These are phyloP conservation scores for Alternaria sp. DNA, from an alignment of 2,329 filamentous ascomycete genomes.

Conservation along the genomic window DNA sequence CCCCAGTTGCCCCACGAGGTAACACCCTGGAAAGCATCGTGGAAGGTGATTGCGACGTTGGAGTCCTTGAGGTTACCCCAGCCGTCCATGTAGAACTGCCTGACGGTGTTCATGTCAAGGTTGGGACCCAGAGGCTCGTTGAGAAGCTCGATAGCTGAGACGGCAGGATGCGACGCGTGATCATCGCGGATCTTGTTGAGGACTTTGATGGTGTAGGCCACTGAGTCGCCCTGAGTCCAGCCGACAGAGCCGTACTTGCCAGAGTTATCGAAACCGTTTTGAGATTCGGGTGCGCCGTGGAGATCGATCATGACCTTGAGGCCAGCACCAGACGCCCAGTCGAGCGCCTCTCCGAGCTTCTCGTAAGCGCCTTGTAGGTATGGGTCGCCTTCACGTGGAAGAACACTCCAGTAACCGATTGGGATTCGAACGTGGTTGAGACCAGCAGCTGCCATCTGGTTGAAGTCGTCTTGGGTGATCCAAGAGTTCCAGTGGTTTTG, in stretches of 20 bases:
- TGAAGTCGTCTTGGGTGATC: constrained; percentile 64
- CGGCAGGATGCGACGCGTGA: constrained; percentile 54
- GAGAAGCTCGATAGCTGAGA: constrained; percentile 57
- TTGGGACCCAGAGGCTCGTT: constrained; percentile 58
- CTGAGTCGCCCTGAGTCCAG: constrained; percentile 56
- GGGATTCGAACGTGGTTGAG: constrained; percentile 72
- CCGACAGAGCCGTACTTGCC: constrained; percentile 60
- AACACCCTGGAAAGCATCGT: constrained; percentile 58
- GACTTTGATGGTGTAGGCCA: constrained; percentile 52
- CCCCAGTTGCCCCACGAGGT: constrained; percentile 56
- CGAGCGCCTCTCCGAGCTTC: constrained; percentile 64
- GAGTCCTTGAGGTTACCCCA: constrained; percentile 56
- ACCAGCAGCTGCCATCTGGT: constrained; percentile 63
- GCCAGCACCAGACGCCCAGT: constrained; percentile 65
- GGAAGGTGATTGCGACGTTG: constrained; percentile 55
- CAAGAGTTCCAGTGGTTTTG: constrained; percentile 67
- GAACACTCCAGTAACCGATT: constrained; percentile 71
- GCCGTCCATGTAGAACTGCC: constrained; percentile 59
- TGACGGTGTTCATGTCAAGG: constrained; percentile 54
- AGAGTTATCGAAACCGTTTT: constrained; percentile 74
- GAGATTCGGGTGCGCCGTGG: constrained; percentile 70
- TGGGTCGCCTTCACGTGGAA: constrained; percentile 62
- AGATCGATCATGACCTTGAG: constrained; percentile 73
- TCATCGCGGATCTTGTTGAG: constrained; percentile 59
- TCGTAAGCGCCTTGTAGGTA: constrained; percentile 69